Evolutionary conservation across 352 stramenopile genomes (phyloP).

Genomic region (Phytophthora capsici): DNA sequence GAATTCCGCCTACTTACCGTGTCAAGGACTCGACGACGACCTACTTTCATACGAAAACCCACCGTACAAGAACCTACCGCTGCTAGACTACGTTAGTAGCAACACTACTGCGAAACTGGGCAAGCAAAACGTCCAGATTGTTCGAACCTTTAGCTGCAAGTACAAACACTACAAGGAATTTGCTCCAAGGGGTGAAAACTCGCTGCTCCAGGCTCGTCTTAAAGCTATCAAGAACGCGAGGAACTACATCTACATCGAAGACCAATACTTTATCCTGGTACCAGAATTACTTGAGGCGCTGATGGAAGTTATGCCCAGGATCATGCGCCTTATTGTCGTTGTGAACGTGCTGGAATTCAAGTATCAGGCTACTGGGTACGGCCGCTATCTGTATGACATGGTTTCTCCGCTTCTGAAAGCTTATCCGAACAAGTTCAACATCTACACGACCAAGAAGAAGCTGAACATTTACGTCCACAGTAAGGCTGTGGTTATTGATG

Average conservation of each 20-base stretch:
- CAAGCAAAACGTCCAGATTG: slow-evolving; percentile 38
- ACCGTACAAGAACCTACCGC: slow-evolving; percentile 9
- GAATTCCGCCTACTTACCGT: slow-evolving; percentile 44
- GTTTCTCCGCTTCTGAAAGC: slow-evolving; percentile 46
- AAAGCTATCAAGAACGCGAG: slow-evolving; percentile 52
- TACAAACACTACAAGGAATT: slow-evolving; percentile 56
- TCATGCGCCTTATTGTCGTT: slow-evolving; percentile 59
- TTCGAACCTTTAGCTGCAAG: slow-evolving; percentile 63
- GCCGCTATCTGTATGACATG: slow-evolving; percentile 61
- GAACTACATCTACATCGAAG: slow-evolving; percentile 31
- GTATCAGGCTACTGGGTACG: slow-evolving; percentile 37
- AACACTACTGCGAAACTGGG: slow-evolving; percentile 9
- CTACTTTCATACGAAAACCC: slow-evolving; percentile 55
- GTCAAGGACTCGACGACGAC: slow-evolving; percentile 31
- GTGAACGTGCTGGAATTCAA: slow-evolving; percentile 35
- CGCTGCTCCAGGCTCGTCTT: slow-evolving; percentile 47
- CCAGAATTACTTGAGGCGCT: slow-evolving; percentile 48
- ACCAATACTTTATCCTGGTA: slow-evolving; percentile 38
- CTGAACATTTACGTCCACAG: slow-evolving; percentile 61
- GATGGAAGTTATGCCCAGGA: slow-evolving; percentile 46
- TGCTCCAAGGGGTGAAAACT: slow-evolving; percentile 50
- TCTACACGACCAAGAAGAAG: slow-evolving; percentile 47
- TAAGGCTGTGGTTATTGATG: slow-evolving; percentile 61
- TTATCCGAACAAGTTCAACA: slow-evolving; percentile 26
- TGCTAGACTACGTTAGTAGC: slow-evolving; percentile 1